Evolutionary conservation across 257 asterid species (phyloP).

Genomic region (Primulina eburnea): DNA sequence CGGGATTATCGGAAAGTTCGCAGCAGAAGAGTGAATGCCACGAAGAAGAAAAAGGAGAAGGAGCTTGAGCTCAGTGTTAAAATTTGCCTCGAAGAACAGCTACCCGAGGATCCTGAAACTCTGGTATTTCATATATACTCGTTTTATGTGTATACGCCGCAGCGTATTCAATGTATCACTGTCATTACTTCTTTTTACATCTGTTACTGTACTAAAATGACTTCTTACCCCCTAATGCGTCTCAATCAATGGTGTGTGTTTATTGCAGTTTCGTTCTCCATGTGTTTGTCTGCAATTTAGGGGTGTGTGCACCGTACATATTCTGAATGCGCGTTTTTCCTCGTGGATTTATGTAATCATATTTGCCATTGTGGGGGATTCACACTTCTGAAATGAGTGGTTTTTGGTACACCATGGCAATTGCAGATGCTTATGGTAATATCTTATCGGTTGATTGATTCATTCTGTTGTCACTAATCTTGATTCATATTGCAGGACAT

Average conservation of each 20-base stretch:
- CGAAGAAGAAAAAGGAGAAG: slow-evolving; percentile 53
- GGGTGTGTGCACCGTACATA: neutral
- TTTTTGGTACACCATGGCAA: neutral
- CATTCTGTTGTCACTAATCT: slow-evolving; percentile 9
- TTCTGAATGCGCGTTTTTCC: neutral
- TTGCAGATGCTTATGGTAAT: neutral
- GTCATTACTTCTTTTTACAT: neutral
- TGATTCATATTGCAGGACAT: slow-evolving; percentile 50
- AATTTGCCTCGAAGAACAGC: slow-evolving; percentile 74
- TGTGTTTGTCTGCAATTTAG: neutral
- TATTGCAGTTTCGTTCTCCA: neutral
- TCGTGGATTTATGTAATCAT: neutral
- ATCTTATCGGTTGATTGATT: neutral
- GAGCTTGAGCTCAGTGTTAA: slow-evolving; percentile 78
- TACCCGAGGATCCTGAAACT: slow-evolving; percentile 93
- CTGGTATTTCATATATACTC: slow-evolving; percentile 38
- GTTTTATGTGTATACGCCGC: neutral
- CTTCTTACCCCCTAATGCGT: neutral
- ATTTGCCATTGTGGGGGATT: neutral
- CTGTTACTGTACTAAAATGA: neutral
- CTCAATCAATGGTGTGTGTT: neutral
- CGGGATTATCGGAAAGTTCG: slow-evolving; percentile 67
- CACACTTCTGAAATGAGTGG: slow-evolving; percentile 4
- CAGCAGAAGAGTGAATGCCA: slow-evolving; percentile 39
- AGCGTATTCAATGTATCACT: neutral